Conservation (phyloP, 768 basidiomycete species). For the Gymnopilus junonius region DNA sequence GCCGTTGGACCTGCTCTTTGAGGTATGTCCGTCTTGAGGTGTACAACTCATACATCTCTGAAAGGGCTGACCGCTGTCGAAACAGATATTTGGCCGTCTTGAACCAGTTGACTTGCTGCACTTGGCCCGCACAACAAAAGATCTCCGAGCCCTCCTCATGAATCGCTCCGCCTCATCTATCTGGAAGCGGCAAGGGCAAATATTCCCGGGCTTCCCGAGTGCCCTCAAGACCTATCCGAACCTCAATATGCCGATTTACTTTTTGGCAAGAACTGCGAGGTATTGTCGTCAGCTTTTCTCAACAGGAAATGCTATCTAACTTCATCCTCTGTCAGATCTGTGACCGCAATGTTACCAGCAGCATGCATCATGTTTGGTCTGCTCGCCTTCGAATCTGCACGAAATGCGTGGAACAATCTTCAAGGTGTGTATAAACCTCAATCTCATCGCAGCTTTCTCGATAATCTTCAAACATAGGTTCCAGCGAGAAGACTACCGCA, state of each 20-base stretch:
- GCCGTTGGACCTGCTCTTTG: constrained; percentile 35
- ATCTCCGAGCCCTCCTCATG: constrained; percentile 3
- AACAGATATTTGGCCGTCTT: constrained; percentile 8
- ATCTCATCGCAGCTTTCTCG: not conserved
- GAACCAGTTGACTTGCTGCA: constrained; percentile 5
- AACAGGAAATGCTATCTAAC: too few species aligned
- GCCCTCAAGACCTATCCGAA: constrained; percentile 30
- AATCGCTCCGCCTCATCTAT: constrained; percentile 14
- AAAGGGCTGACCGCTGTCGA: not conserved
- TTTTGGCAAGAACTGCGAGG: constrained; percentile 23
- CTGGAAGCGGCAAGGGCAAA: constrained; percentile 25
- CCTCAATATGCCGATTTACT: constrained; percentile 27
- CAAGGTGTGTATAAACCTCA: not conserved
- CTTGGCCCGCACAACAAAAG: constrained; percentile 4
- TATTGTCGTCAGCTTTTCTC: constrained; percentile 3
- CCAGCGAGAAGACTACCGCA: not conserved
- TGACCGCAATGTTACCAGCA: not conserved
- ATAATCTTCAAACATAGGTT: not conserved
- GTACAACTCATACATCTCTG: not conserved
- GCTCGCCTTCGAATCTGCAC: not conserved
- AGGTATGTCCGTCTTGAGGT: constrained; percentile 16
- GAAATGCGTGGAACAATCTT: not conserved
- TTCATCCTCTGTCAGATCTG: not conserved
- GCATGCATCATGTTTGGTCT: not conserved
- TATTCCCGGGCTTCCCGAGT: constrained; percentile 23